Conservation (phyloP, 1,284 basidiomycete genomes). For the Leccinum subrobustum region DNA sequence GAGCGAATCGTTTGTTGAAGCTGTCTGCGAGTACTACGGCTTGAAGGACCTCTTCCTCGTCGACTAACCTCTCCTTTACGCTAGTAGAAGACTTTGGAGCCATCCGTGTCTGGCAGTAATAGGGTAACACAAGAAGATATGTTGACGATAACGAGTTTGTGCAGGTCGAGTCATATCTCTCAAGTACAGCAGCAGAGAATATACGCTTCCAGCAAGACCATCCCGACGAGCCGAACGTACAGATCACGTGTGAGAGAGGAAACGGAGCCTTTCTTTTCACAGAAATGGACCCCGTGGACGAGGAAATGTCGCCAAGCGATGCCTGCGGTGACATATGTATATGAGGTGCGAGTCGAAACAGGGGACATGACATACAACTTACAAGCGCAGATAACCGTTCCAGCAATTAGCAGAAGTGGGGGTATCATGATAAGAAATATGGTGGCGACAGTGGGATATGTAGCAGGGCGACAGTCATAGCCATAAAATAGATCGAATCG, state of each 20-base stretch:
- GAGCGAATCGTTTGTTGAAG: slow-evolving; percentile 91
- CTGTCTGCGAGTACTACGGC: slow-evolving; percentile 94
- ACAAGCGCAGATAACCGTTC: slow-evolving; percentile 41
- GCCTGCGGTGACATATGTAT: slow-evolving; percentile 11
- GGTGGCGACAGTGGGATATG: slow-evolving; percentile 50
- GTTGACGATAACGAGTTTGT: background rate
- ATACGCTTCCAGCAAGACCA: slow-evolving; percentile 38
- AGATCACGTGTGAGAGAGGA: slow-evolving; percentile 32
- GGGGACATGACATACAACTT: slow-evolving; percentile 3
- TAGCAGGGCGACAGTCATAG: slow-evolving; percentile 62
- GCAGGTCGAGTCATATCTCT: slow-evolving; percentile 25
- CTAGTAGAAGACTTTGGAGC: slow-evolving; percentile 55
- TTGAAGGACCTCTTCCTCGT: slow-evolving; percentile 82
- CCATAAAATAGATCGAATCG: slow-evolving; percentile 66
- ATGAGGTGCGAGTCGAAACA: background rate
- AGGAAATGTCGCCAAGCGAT: slow-evolving; percentile 32
- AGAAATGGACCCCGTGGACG: slow-evolving; percentile 29
- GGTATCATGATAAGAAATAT: slow-evolving; percentile 59
- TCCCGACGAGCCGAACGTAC: slow-evolving; percentile 44
- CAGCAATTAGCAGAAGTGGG: slow-evolving; percentile 47
- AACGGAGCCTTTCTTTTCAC: slow-evolving; percentile 20
- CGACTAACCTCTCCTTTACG: slow-evolving; percentile 61
- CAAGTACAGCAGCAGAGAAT: slow-evolving; percentile 23
- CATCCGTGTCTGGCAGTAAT: slow-evolving; percentile 40
- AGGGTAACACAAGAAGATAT: background rate